phyloP scores from a whole-genome alignment of 2,329 filamentous ascomycete genomes.

The Pseudogymnoascus sp. region DNA sequence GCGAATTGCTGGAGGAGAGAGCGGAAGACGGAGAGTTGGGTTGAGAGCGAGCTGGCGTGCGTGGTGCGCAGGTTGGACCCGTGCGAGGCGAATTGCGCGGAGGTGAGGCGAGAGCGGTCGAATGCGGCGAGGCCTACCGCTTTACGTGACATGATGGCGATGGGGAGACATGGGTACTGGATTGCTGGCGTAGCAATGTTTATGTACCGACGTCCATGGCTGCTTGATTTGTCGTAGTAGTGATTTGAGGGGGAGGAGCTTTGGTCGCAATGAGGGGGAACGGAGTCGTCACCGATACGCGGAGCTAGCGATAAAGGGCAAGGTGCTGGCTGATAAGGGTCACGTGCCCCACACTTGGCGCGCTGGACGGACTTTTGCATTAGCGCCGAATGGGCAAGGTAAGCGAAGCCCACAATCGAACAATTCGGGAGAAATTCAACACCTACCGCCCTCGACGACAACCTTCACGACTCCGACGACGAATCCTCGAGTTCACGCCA shows the following conservation, averaged over 20 bases:
- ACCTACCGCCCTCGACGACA: constrained; percentile 5
- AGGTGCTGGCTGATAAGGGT: neutral
- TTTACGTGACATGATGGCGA: constrained; percentile 54
- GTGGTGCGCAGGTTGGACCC: constrained; percentile 76
- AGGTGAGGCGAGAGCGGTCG: constrained; percentile 73
- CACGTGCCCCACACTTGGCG: neutral
- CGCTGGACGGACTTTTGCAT: neutral
- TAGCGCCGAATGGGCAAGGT: constrained; percentile 4
- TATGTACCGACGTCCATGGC: neutral
- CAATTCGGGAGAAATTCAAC: constrained; percentile 8
- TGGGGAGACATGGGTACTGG: neutral
- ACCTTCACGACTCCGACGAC: neutral
- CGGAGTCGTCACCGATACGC: neutral
- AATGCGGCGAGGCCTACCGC: constrained; percentile 88
- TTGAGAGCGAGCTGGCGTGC: constrained; percentile 78
- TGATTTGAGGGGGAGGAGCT: neutral
- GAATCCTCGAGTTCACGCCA: constrained; percentile 10
- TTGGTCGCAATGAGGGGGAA: neutral
- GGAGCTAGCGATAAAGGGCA: neutral
- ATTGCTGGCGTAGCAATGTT: neutral
- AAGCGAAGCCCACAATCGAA: constrained; percentile 8
- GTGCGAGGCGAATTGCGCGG: constrained; percentile 83
- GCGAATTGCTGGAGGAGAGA: constrained; percentile 92
- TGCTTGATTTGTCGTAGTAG: neutral
- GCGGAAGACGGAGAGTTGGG: constrained; percentile 92